Evolutionary conservation across 1,139 yeast species (phyloP).

Genomic region (Pichiaceae sp.): DNA sequence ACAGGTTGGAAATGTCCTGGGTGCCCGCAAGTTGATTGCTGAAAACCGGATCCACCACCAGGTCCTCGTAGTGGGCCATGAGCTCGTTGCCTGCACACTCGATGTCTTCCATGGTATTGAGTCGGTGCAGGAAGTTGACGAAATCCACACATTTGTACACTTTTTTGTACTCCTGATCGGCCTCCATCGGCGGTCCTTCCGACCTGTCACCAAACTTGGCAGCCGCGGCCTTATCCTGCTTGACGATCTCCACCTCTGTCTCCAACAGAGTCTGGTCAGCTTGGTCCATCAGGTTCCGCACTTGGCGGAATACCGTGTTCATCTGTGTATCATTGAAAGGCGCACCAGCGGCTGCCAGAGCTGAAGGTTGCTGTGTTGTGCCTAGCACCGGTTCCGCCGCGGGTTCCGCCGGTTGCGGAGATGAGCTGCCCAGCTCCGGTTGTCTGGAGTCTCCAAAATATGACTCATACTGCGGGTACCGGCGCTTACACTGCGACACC

Average conservation of each 20-base stretch:
- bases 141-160: conserved; percentile 18
- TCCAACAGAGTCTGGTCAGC: conserved; percentile 19
- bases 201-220: not conserved
- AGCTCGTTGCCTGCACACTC: conserved; percentile 14
- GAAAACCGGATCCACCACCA: conserved; percentile 14
- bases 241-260: conserved; percentile 15
- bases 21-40: conserved; percentile 16
- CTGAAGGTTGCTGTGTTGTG: not conserved
- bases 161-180: conserved; percentile 18
- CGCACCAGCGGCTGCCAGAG: conserved; percentile 2
- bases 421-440: not conserved
- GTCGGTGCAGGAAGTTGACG: conserved; percentile 16
- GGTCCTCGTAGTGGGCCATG: conserved; percentile 14
- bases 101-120: conserved; percentile 13
- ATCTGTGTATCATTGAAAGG: conserved; percentile 12
- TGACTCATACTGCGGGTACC: not conserved
- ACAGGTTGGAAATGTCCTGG: conserved; percentile 20
- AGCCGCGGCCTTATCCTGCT: conserved; percentile 7
- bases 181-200: not conserved
- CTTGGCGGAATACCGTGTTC: conserved; percentile 16
- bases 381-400: not conserved
- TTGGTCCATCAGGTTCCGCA: conserved; percentile 16
- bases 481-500: not conserved
- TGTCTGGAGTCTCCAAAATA: not conserved
- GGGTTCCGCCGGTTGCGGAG: not conserved